Conservation (phyloP, 202 grass and related monocot genomes). For the Elaeis oleifera region DNA sequence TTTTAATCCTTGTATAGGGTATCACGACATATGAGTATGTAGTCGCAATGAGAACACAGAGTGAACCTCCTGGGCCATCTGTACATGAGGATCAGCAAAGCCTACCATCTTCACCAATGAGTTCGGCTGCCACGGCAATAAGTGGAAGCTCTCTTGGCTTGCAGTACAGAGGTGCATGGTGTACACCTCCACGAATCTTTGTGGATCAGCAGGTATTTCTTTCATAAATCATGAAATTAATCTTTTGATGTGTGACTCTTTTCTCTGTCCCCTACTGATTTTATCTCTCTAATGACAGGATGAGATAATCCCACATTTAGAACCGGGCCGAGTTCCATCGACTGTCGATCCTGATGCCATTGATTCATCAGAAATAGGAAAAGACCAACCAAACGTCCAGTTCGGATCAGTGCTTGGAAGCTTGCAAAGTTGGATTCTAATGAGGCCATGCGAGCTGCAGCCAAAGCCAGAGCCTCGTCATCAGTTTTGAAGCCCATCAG, state of each 20-base stretch:
- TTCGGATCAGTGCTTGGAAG: constrained; percentile 22
- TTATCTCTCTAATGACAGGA: background rate
- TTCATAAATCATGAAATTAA: no score
- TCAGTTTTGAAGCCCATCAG: constrained; percentile 14
- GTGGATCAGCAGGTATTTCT: constrained; percentile 6
- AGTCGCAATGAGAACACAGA: constrained; percentile 14
- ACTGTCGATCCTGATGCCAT: constrained; percentile 10
- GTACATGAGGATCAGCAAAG: constrained; percentile 12
- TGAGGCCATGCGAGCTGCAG: constrained; percentile 17
- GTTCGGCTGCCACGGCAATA: constrained; percentile 8
- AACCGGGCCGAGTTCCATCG: constrained; percentile 8
- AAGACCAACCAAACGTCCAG: constrained; percentile 7
- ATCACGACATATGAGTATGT: constrained; percentile 18
- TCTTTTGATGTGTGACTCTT: no score
- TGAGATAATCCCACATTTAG: constrained; percentile 12
- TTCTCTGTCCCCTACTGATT: background rate
- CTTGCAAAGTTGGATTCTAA: constrained; percentile 17
- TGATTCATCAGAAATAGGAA: background rate
- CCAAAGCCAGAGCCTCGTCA: constrained; percentile 18
- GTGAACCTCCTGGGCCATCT: constrained; percentile 4
- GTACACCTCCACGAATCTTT: constrained; percentile 11
- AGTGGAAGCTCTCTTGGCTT: constrained; percentile 12
- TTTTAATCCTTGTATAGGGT: constrained; percentile 1
- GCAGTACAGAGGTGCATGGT: constrained; percentile 8
- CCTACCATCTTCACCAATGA: constrained; percentile 8